A percentile compares a stretch with the other conserved stretches of the same genome.
Conservation (phyloP, 2,329 filamentous ascomycete genomes). For the Thelonectria rubi region DNA sequence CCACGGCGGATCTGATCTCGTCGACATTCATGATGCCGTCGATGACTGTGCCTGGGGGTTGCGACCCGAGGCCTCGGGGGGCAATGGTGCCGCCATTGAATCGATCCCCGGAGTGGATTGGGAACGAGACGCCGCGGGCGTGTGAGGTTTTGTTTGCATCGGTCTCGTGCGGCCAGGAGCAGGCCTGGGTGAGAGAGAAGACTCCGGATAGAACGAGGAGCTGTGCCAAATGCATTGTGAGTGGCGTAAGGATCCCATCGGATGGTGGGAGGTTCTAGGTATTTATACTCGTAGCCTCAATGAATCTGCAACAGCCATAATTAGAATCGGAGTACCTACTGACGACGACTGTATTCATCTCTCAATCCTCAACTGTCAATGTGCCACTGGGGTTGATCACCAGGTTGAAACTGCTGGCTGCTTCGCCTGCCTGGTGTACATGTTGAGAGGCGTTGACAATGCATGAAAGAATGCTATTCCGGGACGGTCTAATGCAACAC, state of each 20-base stretch:
- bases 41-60: slow-evolving; percentile 45
- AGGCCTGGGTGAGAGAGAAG: neutral
- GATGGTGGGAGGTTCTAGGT: too few relatives aligned
- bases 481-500: too few relatives aligned
- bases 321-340: too few relatives aligned
- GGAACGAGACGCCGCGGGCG: slow-evolving; percentile 18
- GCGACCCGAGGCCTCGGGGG: slow-evolving; percentile 40
- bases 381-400: too few relatives aligned
- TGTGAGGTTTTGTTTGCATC: neutral
- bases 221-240: neutral
- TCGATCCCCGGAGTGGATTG: slow-evolving; percentile 52
- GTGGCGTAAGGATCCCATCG: neutral
- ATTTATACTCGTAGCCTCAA: neutral
- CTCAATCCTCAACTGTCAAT: too few relatives aligned
- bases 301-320: too few relatives aligned
- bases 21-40: slow-evolving; percentile 53
- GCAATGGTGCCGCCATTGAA: slow-evolving; percentile 48
- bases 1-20: slow-evolving; percentile 54
- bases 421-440: too few relatives aligned
- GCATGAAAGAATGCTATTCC: too few relatives aligned
- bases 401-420: too few relatives aligned
- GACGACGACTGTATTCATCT: too few relatives aligned
- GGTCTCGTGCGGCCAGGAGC: neutral
- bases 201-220: neutral
- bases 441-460: too few relatives aligned